Evolutionary conservation across 2,329 filamentous ascomycete genomes (phyloP), one percentile per base, ranked within the genome.

Genomic region (Huntiella bhutanensis): DNA sequence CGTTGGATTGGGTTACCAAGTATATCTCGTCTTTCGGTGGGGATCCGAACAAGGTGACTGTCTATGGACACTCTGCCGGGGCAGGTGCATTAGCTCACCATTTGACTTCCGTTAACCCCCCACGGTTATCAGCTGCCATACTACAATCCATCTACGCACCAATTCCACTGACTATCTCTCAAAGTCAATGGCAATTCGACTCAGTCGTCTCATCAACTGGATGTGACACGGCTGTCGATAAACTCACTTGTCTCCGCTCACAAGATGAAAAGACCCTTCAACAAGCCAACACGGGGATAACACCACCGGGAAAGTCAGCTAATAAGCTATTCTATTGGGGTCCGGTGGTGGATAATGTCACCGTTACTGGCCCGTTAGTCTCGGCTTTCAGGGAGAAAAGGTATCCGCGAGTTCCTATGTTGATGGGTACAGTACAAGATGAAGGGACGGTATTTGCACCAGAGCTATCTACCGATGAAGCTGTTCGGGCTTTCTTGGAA

Each of bases 141-240:
- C 56, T 61, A 16, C 64, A 71, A 53, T 68, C 66, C 10, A 55
- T 65, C 4, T 73, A 71, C 56, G 65, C 69, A 53, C 69, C 68
- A 4, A 60, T 64, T 1, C 68, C 70, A 49, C 66, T 65, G 0
- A 56, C 54, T 4, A 59, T 67, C 1, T 43, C 54, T 1, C 64
- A 70, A 36, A 58, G 69, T 3, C 65, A 69, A 53, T 70, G 63
- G 52, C 67, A 71, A 53, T 70, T 66, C 51, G 57, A 65, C 47
- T 53, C 59, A 11, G 54, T 64, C 10, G 50, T 61, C 4, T 51
- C 54, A 12, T 56, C 59, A 33, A 58, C 59, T 0, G 59, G 60
- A 6, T 71, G 68, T 48, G 48, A 50, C 15, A 49, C 49, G n/a
- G 54, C 51, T 1, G 42, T 53, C 0, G 54, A 62, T 33, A 54